Evolutionary conservation across 169 alveolate species (phyloP).

Genomic region (Hepatocystis sp.): DNA sequence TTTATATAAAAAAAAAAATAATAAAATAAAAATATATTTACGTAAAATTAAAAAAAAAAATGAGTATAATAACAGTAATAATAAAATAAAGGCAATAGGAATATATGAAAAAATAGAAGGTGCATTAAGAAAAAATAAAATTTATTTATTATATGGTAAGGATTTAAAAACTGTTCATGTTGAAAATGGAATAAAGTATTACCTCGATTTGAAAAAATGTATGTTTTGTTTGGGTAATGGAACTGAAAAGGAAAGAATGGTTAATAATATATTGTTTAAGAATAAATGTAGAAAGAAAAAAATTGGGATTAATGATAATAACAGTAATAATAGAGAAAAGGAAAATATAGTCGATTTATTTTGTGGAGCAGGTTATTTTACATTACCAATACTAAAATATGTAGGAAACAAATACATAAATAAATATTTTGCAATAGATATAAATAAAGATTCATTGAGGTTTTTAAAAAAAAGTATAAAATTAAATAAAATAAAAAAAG

Average conservation of each 20-base stretch:
- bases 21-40: too few species aligned
- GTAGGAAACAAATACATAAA: slow-evolving; percentile 41
- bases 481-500: slow-evolving; percentile 20
- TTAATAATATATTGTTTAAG: neutral
- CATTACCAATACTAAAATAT: slow-evolving; percentile 79
- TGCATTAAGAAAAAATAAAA: slow-evolving; percentile 32
- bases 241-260: slow-evolving; percentile 77
- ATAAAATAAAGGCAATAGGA: slow-evolving; percentile 63
- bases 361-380: slow-evolving; percentile 87
- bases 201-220: slow-evolving; percentile 76
- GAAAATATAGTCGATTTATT: slow-evolving; percentile 86
- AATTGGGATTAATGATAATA: slow-evolving; percentile 42
- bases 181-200: slow-evolving; percentile 79
- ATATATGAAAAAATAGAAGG: slow-evolving; percentile 75
- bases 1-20: too few species aligned
- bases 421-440: slow-evolving; percentile 79
- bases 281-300: slow-evolving; percentile 6
- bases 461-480: slow-evolving; percentile 18
- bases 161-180: slow-evolving; percentile 35
- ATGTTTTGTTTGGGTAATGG: slow-evolving; percentile 86
- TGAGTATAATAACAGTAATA: neutral
- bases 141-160: slow-evolving; percentile 60
- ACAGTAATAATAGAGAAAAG: neutral
- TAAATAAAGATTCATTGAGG: slow-evolving; percentile 75
- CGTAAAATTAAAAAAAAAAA: too few species aligned